These are phyloP conservation scores for Sedum album DNA, from an alignment of 164 flowering plant species.

Conservation along the genomic window DNA sequence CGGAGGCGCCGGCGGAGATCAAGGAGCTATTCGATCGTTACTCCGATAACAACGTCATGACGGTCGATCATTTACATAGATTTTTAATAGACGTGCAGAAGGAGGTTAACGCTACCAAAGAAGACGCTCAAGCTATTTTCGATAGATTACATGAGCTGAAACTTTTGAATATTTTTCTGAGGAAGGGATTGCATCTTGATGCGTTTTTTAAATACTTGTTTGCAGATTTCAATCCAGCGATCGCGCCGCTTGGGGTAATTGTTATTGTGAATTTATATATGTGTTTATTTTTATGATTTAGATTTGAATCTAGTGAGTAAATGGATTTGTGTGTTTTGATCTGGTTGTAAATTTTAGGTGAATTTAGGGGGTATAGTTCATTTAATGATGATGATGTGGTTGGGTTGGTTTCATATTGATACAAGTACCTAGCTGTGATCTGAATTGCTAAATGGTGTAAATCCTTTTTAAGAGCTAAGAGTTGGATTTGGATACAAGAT, in stretches of 20 bases:
- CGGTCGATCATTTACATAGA: conserved; percentile 41
- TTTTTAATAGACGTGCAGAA: conserved; percentile 65
- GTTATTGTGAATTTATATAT: background rate
- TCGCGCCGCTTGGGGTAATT: conserved; percentile 25
- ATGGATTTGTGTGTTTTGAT: background rate
- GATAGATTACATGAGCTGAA: conserved; percentile 28
- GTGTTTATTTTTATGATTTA: background rate
- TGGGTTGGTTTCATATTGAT: background rate
- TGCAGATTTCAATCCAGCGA: conserved; percentile 40
- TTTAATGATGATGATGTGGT: background rate
- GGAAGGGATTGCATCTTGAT: conserved; percentile 40
- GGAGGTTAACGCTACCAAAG: conserved; percentile 36
- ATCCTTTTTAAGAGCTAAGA: too few relatives aligned
- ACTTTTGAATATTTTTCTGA: conserved; percentile 37
- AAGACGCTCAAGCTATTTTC: conserved; percentile 58
- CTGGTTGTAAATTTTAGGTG: background rate
- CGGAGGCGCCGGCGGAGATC: conserved; percentile 71
- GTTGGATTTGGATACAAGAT: too few relatives aligned
- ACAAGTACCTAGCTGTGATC: background rate
- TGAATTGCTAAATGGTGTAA: background rate
- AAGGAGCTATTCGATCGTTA: conserved; percentile 45
- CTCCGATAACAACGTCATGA: conserved; percentile 68
- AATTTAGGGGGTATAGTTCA: background rate
- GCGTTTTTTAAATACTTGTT: conserved; percentile 53
- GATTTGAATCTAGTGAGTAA: too few relatives aligned